These are phyloP conservation scores for Phialophora chinensis DNA, from an alignment of 2,329 filamentous ascomycete genomes.

Conservation along the genomic window DNA sequence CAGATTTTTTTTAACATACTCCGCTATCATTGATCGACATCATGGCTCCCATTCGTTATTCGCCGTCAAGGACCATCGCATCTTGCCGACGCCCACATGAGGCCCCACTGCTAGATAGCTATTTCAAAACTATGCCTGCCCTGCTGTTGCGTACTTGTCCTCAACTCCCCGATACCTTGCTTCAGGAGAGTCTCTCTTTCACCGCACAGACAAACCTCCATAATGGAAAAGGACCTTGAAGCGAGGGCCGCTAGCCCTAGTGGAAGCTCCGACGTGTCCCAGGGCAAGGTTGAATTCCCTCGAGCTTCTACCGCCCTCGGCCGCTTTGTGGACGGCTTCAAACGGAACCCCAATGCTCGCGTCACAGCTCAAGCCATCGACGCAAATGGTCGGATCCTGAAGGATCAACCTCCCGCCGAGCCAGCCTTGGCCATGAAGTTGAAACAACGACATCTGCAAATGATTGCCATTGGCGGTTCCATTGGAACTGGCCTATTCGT, in stretches of 20 bases:
- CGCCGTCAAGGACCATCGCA: background rate
- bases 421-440: constrained; percentile 76
- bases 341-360: constrained; percentile 52
- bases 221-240: constrained; percentile 29
- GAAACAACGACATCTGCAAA: constrained; percentile 87
- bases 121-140: constrained; percentile 6
- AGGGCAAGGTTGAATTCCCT: constrained; percentile 33
- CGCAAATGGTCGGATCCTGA: constrained; percentile 62
- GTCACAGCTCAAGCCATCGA: constrained; percentile 49
- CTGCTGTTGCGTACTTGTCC: background rate
- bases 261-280: constrained; percentile 11
- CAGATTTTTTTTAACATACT: constrained; percentile 17
- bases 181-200: background rate
- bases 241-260: constrained; percentile 17
- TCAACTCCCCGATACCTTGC: background rate
- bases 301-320: constrained; percentile 29
- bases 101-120: background rate
- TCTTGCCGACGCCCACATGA: constrained; percentile 2
- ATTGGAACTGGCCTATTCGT: constrained; percentile 81
- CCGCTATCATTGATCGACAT: background rate
- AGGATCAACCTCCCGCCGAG: constrained; percentile 70
- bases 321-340: constrained; percentile 52
- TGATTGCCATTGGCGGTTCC: constrained; percentile 95
- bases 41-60: background rate
- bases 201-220: background rate